These are phyloP conservation scores for Coemansia sp. DNA, from an alignment of 192 early-diverging fungal species.

Conservation along the genomic window DNA sequence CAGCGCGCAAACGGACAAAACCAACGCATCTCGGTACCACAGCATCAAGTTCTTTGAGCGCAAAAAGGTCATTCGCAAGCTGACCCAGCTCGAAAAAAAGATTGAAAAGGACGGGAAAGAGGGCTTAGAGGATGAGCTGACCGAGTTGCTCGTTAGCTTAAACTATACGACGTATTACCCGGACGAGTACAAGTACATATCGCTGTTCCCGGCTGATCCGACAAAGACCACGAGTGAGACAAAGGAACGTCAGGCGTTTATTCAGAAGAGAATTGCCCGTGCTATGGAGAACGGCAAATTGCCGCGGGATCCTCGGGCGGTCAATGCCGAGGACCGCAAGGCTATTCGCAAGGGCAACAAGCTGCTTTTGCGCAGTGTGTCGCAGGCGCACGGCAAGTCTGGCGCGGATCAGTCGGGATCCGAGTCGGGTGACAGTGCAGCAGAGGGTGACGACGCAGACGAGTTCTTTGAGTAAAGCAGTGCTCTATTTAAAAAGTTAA, in stretches of 20 bases:
- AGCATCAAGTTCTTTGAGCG: slow-evolving; percentile 48
- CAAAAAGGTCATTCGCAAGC: slow-evolving; percentile 41
- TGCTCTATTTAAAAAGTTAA: too few species aligned
- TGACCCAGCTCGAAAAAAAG: slow-evolving; percentile 20
- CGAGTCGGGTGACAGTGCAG: not conserved
- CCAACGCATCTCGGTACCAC: slow-evolving; percentile 41
- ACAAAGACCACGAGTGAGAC: slow-evolving; percentile 27
- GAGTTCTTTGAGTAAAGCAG: slow-evolving; percentile 35
- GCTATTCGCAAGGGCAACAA: slow-evolving; percentile 28
- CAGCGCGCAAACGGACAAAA: slow-evolving; percentile 16
- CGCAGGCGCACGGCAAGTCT: slow-evolving; percentile 17
- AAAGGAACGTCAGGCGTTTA: slow-evolving; percentile 14
- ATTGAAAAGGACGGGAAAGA: not conserved
- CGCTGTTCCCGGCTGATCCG: slow-evolving; percentile 39
- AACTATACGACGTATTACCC: slow-evolving; percentile 53
- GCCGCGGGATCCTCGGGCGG: slow-evolving; percentile 32
- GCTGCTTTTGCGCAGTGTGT: slow-evolving; percentile 32
- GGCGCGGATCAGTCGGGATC: not conserved
- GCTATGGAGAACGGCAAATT: slow-evolving; percentile 32
- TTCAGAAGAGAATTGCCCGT: slow-evolving; percentile 14
- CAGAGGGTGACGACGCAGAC: slow-evolving; percentile 16
- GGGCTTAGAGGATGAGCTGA: not conserved
- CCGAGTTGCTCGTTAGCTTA: slow-evolving; percentile 24
- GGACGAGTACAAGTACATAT: slow-evolving; percentile 48
- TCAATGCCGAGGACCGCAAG: slow-evolving; percentile 32